Evolutionary conservation across 305 asterid species (phyloP), one percentile per base, ranked within the genome.

Genomic region (Fraxinus nigra): DNA sequence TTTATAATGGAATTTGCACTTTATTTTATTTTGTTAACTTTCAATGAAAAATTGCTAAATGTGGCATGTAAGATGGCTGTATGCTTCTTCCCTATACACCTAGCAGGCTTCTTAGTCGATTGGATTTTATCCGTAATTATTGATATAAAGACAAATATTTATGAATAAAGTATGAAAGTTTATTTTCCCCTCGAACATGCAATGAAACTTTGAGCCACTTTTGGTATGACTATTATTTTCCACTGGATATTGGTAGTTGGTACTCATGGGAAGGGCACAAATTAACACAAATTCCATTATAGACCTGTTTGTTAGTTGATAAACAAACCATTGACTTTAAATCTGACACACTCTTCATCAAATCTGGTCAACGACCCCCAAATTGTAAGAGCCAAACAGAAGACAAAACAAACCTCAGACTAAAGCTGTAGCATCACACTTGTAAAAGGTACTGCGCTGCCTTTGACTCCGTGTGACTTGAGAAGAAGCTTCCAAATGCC

Each of bases 401-500:
- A 76, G 16, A 46, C 28, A 59, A 74, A 24, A 4, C 34, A 26
- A 24, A 56, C 26, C 30, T 28, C 33, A 72, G 63, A 14, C 7
- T 13, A 13, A 46, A 34, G 59, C 59, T 13, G 4, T 46, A 4
- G 59, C 75, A 76, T 26, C 83, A 37, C 84, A 35, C 81, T 63
- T 43, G 35, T 85, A 35, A 46, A 14, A 28, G 13, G 46, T 77
- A 38, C 38, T 82, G 77, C 90, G 85, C 90, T 85, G 89, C 61
- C 77, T 72, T 90, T 90, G 93, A 89, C 91, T 65, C 10, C 22
- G 28, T 24, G 51, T 77, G 89, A 90, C 92, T 87, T 74, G 18
- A 69, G 10, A 34, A 78, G 88, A 89, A 89, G 86, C 91, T 90
- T 89, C 91, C 82, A 82, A 87, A 81, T 34, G 82, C 79, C 75